Base-by-base conservation (phyloP, 805 yeast species). In the Candida rishiriensis region DNA sequence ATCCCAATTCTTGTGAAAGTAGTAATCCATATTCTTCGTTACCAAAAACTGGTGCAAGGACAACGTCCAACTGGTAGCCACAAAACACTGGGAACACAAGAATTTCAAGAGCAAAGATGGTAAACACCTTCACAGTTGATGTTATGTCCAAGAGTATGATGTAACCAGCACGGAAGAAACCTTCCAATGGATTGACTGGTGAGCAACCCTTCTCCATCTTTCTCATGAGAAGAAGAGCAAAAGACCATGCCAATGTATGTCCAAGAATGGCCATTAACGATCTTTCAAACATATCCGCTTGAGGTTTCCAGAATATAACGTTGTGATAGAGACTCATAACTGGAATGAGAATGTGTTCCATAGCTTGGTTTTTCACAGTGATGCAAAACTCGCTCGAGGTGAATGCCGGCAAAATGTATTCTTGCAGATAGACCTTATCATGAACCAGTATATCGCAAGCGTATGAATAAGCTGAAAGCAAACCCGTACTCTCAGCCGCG, bases 71-170 rank as follows among this genome's bases (percentile, higher is more conserved):
- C 56, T 88, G 74, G 51, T 78, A 63, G 1, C 99, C 99, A 56
- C 97, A 89, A 54, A 80, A 80, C 0, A 85, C 71, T 1, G 99
- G 99, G 68, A 93, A 91, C 7, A 83, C 69, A n/a, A 85, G 72
- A 40, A 89, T 73, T 60, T 93, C 99, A 39, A 88, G 75, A 5
- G 82, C 75, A 57, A 90, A 85, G 21, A 93, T 74, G 11, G 76
- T 55, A 45, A 87, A 78, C 12, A 91, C 95, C 60, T 90, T 91
- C 18, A 81, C 55, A 2, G 95, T 81, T 30, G 83, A 73, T 16
- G 72, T 65, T 10, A 79, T 49, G 46, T 79, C 83, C 55, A 81
- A 76, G 28, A 83, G 57, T 2, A 73, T 51, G 41, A 73, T 71
- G 56, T 78, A 84, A 2, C 76, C 40, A 10, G 66, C 62, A 49